A percentile compares a stretch with the other conserved stretches of the same genome.
These are phyloP conservation scores for Epichloe hybrida DNA, from an alignment of 2,329 filamentous ascomycete genomes.

Conservation along the genomic window DNA sequence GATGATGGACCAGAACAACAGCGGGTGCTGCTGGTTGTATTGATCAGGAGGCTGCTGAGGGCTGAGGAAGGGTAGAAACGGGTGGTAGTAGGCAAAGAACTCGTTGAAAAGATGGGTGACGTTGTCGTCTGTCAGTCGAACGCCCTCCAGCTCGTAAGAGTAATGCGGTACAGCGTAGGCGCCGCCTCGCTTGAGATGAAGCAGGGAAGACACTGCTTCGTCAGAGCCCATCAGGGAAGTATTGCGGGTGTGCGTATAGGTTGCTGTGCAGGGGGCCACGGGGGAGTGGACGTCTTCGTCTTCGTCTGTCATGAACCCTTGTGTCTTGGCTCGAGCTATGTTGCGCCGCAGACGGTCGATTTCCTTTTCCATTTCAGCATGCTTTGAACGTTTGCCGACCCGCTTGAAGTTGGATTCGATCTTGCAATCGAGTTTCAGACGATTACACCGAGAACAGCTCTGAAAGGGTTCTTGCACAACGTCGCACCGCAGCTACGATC, in stretches of 20 bases:
- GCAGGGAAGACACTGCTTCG: constrained; percentile 52
- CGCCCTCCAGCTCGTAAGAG: constrained; percentile 47
- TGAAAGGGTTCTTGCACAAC: constrained; percentile 70
- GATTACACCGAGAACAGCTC: constrained; percentile 63
- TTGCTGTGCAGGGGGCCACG: constrained; percentile 34
- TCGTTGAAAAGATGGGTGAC: constrained; percentile 55
- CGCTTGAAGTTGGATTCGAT: constrained; percentile 84
- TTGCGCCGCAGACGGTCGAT: constrained; percentile 55
- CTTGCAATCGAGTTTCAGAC: constrained; percentile 69
- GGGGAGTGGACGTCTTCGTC: constrained; percentile 48
- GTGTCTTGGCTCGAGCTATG: constrained; percentile 44
- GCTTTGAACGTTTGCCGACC: constrained; percentile 67
- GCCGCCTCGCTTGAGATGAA: constrained; percentile 52
- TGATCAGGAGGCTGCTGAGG: constrained; percentile 52
- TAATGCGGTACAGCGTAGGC: constrained; percentile 47
- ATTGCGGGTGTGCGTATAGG: constrained; percentile 47
- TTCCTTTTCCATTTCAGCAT: constrained; percentile 78
- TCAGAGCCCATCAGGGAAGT: constrained; percentile 54
- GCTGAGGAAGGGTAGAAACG: constrained; percentile 64
- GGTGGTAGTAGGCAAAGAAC: constrained; percentile 65
- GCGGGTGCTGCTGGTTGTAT: constrained; percentile 62
- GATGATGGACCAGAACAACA: constrained; percentile 78
- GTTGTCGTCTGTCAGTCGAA: constrained; percentile 50
- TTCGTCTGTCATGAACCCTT: constrained; percentile 43
- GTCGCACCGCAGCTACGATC: constrained; percentile 64